Evolutionary conservation across 1,284 basidiomycete species (phyloP), one percentile per base, ranked within the genome.

Genomic region (Pisolithus thermaeus): DNA sequence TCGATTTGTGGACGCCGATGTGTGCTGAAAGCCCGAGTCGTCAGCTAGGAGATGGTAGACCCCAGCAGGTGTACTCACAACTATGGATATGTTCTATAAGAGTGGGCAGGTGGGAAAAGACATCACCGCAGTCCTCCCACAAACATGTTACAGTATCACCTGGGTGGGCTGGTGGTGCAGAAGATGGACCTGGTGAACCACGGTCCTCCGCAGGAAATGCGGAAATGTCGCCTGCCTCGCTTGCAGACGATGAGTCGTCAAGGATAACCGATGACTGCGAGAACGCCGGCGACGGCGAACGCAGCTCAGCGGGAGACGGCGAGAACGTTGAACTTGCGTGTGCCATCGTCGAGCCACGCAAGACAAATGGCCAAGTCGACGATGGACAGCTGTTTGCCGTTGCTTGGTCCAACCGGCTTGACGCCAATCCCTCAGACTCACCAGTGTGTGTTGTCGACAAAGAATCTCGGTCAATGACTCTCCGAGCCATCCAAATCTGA

Each of bases 1-100:
- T 87, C 23, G 85, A 83, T 68, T 90, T 91, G 73, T 91, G 84
- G n/a, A 85, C 83, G 36, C 89, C 88, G 61, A 92, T 88, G 62
- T 92, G 90, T 40, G 78, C 87, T 88, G 56, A 32, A 25, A 18
- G 14, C 28, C 5, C 27, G 8, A 41, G 22, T 9, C 22, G 48
- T 57, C 47, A 46, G 8, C 36, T 5, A 25, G 2, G n/a, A 2
- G 18, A 38, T 18, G 4, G 23, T 12, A 8, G 49, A 58, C 32
- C 55, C 37, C n/a, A 11, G 35, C 40, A 22, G 52, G 39, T 25
- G 27, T 61, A 49, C 81, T 64, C 58, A 89, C 88, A 81, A 53
- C 81, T 75, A 60, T 90, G 88, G 45, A 92, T 81, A 61, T 92
- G 89, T 12, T 83, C 81, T 56, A 92, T 87, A 53, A 92, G 75